Evolutionary conservation across 176 grass and related monocot genomes (phyloP), one percentile per base, ranked within the genome.

Genomic region (Phoenix dactylifera): DNA sequence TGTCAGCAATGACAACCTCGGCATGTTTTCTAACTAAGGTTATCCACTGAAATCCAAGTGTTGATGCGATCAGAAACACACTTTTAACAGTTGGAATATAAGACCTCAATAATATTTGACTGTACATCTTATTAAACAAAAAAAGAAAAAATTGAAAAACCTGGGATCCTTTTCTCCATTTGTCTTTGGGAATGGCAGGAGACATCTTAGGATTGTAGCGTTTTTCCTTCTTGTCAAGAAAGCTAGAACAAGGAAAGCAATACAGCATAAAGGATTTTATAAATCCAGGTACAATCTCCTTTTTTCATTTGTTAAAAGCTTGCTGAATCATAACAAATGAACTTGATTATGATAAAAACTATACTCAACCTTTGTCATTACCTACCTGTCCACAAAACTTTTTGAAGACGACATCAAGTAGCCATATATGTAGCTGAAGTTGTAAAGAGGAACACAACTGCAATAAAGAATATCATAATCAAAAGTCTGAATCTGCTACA

Each of bases 131-230:
- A 16, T 18, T 72, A 67, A 55, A 29, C 6, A 24, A 26, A 69
- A 25, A 82, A 28, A 0, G 4, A 6, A 6, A 68, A 53, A 62
- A 50, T 4, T 30, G 61, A 29, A 80, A 66, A 76, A 98, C 93
- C 93, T 98, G 93, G 18, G 93, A 98, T 73, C 93, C 93, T 78
- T 98, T 98, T 70, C 87, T 92, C 93, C 93, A 98, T 91, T 83
- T 89, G 49, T 85, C 69, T 66, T 86, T 81, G 26, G 59, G 84
- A 81, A 98, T 98, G 54, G 64, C 23, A 50, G 84, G 82, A 67
- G 68, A 82, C 93, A 98, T 98, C 25, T 83, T 86, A 62, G 67
- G 70, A 72, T 85, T 92, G 30, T 92, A 98, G 7, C 93, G 84
- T 57, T 82, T 76, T 55, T 85, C 84, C 22, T 67, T 79, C 72